phyloP scores from a whole-genome alignment of 2,329 filamentous ascomycete species.

The Graphiopsis chlorocephala region DNA sequence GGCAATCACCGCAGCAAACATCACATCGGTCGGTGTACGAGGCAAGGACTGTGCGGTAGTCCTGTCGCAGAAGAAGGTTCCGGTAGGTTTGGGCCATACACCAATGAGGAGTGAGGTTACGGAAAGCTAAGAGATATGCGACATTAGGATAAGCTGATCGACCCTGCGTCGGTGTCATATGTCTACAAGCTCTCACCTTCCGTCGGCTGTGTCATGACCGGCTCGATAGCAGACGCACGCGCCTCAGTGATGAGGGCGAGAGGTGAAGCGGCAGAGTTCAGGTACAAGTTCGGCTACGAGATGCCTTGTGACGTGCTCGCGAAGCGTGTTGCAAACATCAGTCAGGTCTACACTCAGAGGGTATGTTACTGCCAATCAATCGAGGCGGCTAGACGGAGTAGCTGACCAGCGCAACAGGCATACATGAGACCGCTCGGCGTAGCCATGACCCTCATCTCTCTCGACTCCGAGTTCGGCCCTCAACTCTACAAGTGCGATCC shows the following conservation, averaged over 20 bases:
- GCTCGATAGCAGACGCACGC: constrained; percentile 94
- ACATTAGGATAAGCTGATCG: constrained; percentile 95
- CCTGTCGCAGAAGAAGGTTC: constrained; percentile 98
- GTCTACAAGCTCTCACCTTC: constrained; percentile 96
- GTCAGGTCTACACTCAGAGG: constrained; percentile 96
- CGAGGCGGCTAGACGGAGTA: constrained; percentile 13
- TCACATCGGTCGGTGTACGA: constrained; percentile 93
- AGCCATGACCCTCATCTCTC: constrained; percentile 88
- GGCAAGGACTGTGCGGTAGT: constrained; percentile 98
- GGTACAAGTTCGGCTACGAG: constrained; percentile 98
- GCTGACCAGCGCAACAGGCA: constrained; percentile 56
- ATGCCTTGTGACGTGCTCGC: constrained; percentile 97
- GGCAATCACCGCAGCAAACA: constrained; percentile 97
- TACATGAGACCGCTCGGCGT: constrained; percentile 98
- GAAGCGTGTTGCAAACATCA: constrained; percentile 97
- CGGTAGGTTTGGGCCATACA: constrained; percentile 59
- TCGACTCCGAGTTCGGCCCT: constrained; percentile 88
- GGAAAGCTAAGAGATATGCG: constrained; percentile 20
- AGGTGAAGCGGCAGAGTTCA: constrained; percentile 94
- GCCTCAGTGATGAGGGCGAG: constrained; percentile 90
- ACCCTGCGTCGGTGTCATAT: constrained; percentile 93
- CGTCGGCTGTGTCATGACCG: constrained; percentile 97
- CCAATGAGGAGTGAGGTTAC: not conserved
- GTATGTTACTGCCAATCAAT: constrained; percentile 50
- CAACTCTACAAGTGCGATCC: constrained; percentile 99